Conservation (phyloP, 2,329 filamentous ascomycete genomes). For the Ramularia endophylla region DNA sequence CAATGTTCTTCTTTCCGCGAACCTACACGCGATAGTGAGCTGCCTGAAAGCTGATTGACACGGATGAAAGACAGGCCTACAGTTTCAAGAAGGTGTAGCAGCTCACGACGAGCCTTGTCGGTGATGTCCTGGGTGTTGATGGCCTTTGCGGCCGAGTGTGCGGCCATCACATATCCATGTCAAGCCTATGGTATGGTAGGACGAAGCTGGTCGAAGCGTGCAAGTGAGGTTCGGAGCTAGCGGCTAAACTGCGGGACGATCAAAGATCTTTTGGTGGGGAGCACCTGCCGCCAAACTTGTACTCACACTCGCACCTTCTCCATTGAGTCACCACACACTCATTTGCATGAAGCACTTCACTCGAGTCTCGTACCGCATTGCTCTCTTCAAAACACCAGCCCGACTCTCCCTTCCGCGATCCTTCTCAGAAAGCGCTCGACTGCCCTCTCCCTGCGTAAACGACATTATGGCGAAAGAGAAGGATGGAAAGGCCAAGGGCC, state of each 20-base stretch:
- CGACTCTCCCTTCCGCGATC: not conserved
- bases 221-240: not conserved
- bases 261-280: too few relatives aligned
- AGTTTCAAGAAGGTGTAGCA: slow-evolving; percentile 86
- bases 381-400: too few relatives aligned
- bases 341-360: slow-evolving; percentile 2
- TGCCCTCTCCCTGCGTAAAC: not conserved
- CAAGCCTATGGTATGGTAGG: too few relatives aligned
- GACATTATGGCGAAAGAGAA: slow-evolving; percentile 41
- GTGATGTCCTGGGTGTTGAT: slow-evolving; percentile 72
- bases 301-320: not conserved
- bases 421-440: not conserved
- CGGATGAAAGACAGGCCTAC: slow-evolving; percentile 56
- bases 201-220: not conserved
- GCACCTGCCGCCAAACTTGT: too few relatives aligned
- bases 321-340: not conserved
- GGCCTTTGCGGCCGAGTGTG: slow-evolving; percentile 51
- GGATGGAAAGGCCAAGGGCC: slow-evolving; percentile 36
- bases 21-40: slow-evolving; percentile 52
- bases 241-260: not conserved
- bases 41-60: slow-evolving; percentile 11
- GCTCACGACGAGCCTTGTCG: slow-evolving; percentile 78
- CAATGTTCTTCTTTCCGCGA: slow-evolving; percentile 96
- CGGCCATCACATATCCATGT: slow-evolving; percentile 30
- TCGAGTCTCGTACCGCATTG: not conserved